Evolutionary conservation across 139 green algal genomes (phyloP).

Genomic region (Chlamydomonas incerta): DNA sequence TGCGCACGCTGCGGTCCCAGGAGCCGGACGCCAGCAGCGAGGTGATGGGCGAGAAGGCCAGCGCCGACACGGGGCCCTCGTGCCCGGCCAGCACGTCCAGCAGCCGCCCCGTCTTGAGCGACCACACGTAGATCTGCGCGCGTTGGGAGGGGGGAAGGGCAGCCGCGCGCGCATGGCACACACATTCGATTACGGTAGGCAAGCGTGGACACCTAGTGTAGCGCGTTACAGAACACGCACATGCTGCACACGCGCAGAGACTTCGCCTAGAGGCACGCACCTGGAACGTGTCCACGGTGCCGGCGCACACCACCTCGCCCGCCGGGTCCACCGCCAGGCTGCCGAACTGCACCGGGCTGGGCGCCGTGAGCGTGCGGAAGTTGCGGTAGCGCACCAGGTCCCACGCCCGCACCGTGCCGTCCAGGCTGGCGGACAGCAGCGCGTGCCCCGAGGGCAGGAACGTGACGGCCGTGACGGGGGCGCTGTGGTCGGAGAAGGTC

Average conservation of each 20-base stretch:
- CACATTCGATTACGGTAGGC: too few species aligned
- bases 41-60: slow-evolving; percentile 84
- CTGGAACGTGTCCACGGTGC: slow-evolving; percentile 88
- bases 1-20: slow-evolving; percentile 90
- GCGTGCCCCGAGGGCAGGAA: slow-evolving; percentile 81
- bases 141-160: neutral
- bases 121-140: slow-evolving; percentile 94
- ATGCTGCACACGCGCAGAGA: too few species aligned
- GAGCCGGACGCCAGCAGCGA: slow-evolving; percentile 82
- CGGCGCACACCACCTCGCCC: slow-evolving; percentile 83
- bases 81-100: slow-evolving; percentile 94
- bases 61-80: slow-evolving; percentile 88
- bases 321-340: slow-evolving; percentile 88
- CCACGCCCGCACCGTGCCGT: slow-evolving; percentile 95
- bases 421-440: slow-evolving; percentile 77
- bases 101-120: slow-evolving; percentile 87
- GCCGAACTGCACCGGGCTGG: slow-evolving; percentile 86
- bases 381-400: slow-evolving; percentile 94
- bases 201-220: too few species aligned
- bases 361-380: slow-evolving; percentile 95
- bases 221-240: too few species aligned
- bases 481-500: slow-evolving; percentile 93
- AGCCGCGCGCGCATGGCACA: neutral
- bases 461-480: slow-evolving; percentile 84
- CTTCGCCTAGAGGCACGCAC: slow-evolving; percentile 42